These are phyloP conservation scores for Wickerhamomyces strasburgensis DNA, from an alignment of 805 yeast species.

Conservation along the genomic window DNA sequence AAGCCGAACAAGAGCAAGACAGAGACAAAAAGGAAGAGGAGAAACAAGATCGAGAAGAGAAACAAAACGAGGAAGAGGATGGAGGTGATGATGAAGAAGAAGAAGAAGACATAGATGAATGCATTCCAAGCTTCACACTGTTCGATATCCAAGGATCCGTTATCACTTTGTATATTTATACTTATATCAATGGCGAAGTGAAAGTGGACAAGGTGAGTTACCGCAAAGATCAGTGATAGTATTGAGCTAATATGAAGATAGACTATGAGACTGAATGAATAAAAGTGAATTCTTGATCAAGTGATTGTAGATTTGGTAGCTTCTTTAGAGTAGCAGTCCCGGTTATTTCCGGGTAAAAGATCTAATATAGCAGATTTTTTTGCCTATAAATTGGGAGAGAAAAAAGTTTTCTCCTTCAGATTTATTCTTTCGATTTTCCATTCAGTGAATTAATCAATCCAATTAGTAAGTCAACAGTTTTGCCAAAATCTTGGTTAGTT, in stretches of 20 bases:
- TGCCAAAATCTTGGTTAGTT: background rate
- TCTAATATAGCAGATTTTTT: no score
- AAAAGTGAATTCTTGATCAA: no score
- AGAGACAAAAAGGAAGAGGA: constrained; percentile 40
- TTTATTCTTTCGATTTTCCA: no score
- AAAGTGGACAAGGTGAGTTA: constrained; percentile 84
- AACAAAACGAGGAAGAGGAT: constrained; percentile 24
- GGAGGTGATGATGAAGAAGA: constrained; percentile 21
- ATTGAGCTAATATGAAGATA: background rate
- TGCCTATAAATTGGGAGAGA: no score
- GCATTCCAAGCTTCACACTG: constrained; percentile 80
- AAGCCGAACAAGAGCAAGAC: constrained; percentile 28
- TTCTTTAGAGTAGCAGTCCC: no score
- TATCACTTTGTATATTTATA: constrained; percentile 82
- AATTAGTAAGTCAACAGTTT: no score
- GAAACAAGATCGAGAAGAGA: constrained; percentile 27
- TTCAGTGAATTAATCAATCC: no score
- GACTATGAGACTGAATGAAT: background rate
- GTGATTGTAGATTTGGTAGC: no score
- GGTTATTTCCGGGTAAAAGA: no score
- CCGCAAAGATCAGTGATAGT: constrained; percentile 38
- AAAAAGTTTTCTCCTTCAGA: no score
- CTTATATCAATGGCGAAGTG: constrained; percentile 73
- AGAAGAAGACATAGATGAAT: constrained; percentile 19
- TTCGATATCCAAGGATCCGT: constrained; percentile 77